Base-by-base conservation (phyloP, 2,329 filamentous ascomycete genomes). In the Truncatella angustata region DNA sequence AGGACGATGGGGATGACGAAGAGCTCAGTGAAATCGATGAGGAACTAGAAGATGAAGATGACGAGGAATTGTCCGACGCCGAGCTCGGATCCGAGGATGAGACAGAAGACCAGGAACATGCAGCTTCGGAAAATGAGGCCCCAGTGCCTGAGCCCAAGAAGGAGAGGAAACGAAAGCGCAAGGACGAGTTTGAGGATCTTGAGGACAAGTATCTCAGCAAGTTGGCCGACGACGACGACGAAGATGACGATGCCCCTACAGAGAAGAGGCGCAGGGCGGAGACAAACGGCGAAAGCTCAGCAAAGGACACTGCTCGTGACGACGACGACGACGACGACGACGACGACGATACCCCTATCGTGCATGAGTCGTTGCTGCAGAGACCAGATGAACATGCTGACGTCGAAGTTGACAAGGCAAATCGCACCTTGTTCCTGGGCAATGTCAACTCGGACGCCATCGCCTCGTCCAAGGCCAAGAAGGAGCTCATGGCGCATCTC, bases 401-500 rank as follows among this genome's bases (percentile, higher is more conserved):
- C 20, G 62, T 75, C 20, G 89, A 95, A 58, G 63, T 95, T 2
- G 90, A 95, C 53, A 96, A 96, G 74, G 89, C 93, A 7, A 82
- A 83, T 53, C 88, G 94, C 52, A 99, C 94, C 5, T 85, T 97
- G 37, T 99, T 97, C 72, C 76, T 99, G 11, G 88, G 89, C 63
- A 99, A 99, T 64, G 90, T 99, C 42, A 91, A 91, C 12, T 86
- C 82, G 20, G 78, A 87, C 49, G 91, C 90, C 37, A 90, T 97
- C 63, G 88, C 85, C 45, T 91, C 88, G 24, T 95, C 95, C 65
- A 72, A 85, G 2, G 87, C 86, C 30, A 91, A 90, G 73, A 95
- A 91, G 74, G 80, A 80, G 3, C 80, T 97, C 26, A 75, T 90
- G 58, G 76, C 80, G 37, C 90, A 97, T 68, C 82, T 97, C 42